Evolutionary conservation across 2,329 filamentous ascomycete species (phyloP).

Genomic region (Thelonectria rubi): DNA sequence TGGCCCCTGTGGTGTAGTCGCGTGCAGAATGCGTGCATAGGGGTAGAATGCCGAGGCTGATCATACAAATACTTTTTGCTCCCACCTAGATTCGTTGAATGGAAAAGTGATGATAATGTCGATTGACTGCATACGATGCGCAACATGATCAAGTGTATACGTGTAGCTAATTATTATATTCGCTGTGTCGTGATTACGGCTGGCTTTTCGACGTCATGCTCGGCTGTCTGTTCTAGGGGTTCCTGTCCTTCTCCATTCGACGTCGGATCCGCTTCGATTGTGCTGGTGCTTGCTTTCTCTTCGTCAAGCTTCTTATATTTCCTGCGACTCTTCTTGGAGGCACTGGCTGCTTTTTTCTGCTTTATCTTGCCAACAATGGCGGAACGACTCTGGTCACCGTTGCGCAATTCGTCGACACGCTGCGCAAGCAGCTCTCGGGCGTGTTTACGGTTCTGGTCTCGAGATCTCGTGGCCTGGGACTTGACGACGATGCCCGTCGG

Average conservation of each 20-base stretch:
- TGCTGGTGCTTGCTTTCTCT: constrained; percentile 45
- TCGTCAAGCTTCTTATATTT: constrained; percentile 76
- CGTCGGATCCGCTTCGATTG: not conserved
- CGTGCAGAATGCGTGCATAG: constrained; percentile 59
- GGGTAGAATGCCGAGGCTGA: constrained; percentile 64
- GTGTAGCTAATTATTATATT: constrained; percentile 6
- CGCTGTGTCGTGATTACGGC: constrained; percentile 12
- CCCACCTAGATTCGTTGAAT: constrained; percentile 48
- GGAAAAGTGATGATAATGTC: constrained; percentile 40
- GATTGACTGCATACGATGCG: constrained; percentile 4
- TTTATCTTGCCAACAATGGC: constrained; percentile 71
- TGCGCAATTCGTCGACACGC: constrained; percentile 74
- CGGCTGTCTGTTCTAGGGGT: not conserved
- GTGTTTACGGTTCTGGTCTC: constrained; percentile 86
- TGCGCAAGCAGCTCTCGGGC: constrained; percentile 81
- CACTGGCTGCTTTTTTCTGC: constrained; percentile 77
- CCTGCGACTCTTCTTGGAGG: constrained; percentile 80
- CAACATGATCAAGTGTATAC: not conserved
- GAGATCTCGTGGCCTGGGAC: constrained; percentile 88
- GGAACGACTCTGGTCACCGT: constrained; percentile 74
- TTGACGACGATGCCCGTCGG: constrained; percentile 95
- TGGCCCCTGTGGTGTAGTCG: constrained; percentile 61
- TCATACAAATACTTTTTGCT: constrained; percentile 64
- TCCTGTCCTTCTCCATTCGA: not conserved
- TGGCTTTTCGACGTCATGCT: not conserved